Evolutionary conservation across 371 early-diverging fungal species (phyloP), one percentile per base, ranked within the genome.

Genomic region (Mortierella sp.): DNA sequence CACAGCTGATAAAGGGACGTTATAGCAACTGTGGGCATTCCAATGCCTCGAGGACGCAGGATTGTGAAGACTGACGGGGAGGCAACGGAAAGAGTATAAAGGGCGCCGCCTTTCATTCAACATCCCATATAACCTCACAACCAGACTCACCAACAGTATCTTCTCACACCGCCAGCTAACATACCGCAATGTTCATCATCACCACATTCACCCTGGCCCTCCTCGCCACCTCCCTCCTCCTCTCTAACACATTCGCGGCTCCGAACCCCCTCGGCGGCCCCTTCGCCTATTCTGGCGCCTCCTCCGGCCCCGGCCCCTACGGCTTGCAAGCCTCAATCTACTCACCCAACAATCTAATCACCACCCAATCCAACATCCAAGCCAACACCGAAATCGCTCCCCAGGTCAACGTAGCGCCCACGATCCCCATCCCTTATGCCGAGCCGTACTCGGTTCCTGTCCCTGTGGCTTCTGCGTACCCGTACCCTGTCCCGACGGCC

Each of bases 301-400:
- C 51, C 5, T 51, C 51, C 3, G 21, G 51, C 16, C 51, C 51
- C 32, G 8, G 24, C 49, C 41, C 24, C 70, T 16, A n/a, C 73
- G 21, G 63, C 35, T 29, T 49, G 11, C 35, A 35, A 70, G n/a
- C 70, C 14, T 51, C 11, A 2, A 38, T 75, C 63, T 29, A 35
- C 18, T 21, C 38, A 1, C 79, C 83, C 2, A 27, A 68, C 43
- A 51, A 73, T 5, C 16, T 43, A 12, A 79, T 70, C 4, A 70
- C 70, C 12, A 78, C 81, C 3, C n/a, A 70, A 11, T 76, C 84
- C 51, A 84, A 84, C 46, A 70, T 84, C 38, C 70, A 76, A 27
- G 51, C 81, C 4, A 75, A 75, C 76, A 84, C 84, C 16, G 81
- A 84, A 38, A 72, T 84, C 27, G 78, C 81, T 4, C 84, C 84